Base-by-base conservation (phyloP, 2,329 filamentous ascomycete species). In the Ophiostoma triangulosporum region DNA sequence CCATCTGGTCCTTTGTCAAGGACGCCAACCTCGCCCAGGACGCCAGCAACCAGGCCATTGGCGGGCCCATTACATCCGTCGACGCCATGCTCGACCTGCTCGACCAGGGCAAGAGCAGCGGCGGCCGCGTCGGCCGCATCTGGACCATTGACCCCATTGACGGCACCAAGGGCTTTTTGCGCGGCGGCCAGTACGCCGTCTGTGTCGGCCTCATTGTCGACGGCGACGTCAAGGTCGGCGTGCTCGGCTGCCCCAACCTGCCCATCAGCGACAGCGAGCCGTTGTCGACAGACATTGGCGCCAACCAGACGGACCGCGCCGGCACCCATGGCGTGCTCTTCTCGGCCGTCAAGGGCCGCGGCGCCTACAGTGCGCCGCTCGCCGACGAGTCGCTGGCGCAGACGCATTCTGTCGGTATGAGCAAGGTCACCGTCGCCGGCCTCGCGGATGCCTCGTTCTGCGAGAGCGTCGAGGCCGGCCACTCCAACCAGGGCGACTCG, bases 71-170 rank as follows among this genome's bases (percentile, higher is more conserved):
- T 56, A 66, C 73, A 60, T 75, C 68, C 57, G 73, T 77, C 49
- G 75, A 81, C 53, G 70, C 69, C 36, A 77, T 78, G 75, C 62
- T 78, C 50, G 73, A 79, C 59, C 70, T 83, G 36, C 81, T 88
- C 60, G 84, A 87, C 70, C 68, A 69, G 57, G 84, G 84, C 40
- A 78, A 78, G 65, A 87, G 83, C 68, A 70, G 77, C 54, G 88
- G 88, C 56, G 88, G 88, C 27, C 68, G 71, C 57, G 76, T 73
- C 59, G 89, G 88, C 58, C 77, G 93, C 60, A 88, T 97, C 68
- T 98, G 93, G 93, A 87, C 91, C 38, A 82, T 98, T 54, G 93
- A 98, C 69, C 93, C 93, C 56, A 96, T 98, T 58, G 93, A 98
- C 68, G 93, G 93, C 60, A 98, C 93, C 52, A 95, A 96, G 72